phyloP scores from a whole-genome alignment of 129 eudicot genomes.

The Scalesia atractyloides region DNA sequence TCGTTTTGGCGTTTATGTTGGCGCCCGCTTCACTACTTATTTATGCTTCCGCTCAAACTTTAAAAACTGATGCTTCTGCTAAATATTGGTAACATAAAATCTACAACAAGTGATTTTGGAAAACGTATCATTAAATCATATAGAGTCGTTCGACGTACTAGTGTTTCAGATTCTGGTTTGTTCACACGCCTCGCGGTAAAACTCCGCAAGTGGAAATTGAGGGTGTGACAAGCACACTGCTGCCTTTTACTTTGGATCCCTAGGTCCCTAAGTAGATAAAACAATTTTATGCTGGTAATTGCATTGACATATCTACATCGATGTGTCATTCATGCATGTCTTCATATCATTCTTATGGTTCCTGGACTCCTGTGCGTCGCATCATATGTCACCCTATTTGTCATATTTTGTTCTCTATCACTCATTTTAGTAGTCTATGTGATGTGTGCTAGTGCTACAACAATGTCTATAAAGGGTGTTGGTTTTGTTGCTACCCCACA shows the following conservation, averaged over 20 bases:
- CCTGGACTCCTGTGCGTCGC: background rate
- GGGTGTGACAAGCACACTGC: too few relatives aligned
- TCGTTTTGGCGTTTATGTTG: too few relatives aligned
- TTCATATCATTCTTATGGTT: background rate
- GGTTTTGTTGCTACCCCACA: background rate
- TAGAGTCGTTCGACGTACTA: too few relatives aligned
- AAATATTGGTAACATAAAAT: too few relatives aligned
- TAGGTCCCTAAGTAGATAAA: background rate
- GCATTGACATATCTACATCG: background rate
- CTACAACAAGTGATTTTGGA: too few relatives aligned
- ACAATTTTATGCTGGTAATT: background rate
- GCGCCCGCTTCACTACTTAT: too few relatives aligned
- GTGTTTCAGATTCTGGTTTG: too few relatives aligned
- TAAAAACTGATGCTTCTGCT: too few relatives aligned
- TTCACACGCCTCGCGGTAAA: too few relatives aligned
- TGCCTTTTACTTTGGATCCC: background rate
- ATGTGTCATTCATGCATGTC: background rate
- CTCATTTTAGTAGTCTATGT: background rate
- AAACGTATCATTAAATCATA: too few relatives aligned
- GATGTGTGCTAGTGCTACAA: constrained; percentile 3
- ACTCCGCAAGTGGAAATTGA: too few relatives aligned
- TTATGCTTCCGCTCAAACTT: too few relatives aligned
- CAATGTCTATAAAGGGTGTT: constrained; percentile 19
- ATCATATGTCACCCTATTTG: constrained; percentile 10
- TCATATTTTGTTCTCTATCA: background rate